Base-by-base conservation (phyloP, 2,329 filamentous ascomycete genomes). In the Aureobasidium sp. region DNA sequence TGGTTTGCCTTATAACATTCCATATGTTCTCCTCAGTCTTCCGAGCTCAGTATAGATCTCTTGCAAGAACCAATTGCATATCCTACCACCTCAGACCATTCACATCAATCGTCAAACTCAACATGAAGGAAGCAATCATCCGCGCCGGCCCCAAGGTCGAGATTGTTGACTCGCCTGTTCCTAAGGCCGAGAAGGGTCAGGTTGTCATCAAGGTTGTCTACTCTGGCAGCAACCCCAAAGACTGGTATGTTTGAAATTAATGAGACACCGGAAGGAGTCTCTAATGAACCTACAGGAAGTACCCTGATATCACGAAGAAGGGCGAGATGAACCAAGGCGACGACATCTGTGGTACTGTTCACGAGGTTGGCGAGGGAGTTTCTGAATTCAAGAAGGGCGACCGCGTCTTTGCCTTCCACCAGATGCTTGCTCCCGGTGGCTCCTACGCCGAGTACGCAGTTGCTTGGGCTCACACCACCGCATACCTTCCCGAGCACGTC, bases 391-490 rank as follows among this genome's bases (percentile, higher is more conserved):
- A 79, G 64, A 73, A 74, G 0, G 83, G 83, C 36, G 82, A 85
- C 70, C 78, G 82, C 17, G 82, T 85, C 1, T 79, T 80, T 9
- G 81, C 79, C 3, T 83, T 84, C 73, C 78, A 80, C 65, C 71
- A 74, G 64, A 85, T 87, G 78, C 66, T 72, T 47, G 72, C 73
- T 0, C 75, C 78, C 0, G 69, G 77, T 39, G 85, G 85, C 2
- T 79, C 76, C 8, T 88, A 80, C 64, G 85, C 84, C 3, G 84
- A 87, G 68, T 87, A 87, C 65, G 81, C 83, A 2, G 72, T 87
- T 12, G 79, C 80, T 0, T 80, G 76, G 72, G 76, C 78, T 37
- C 76, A 82, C 66, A 83, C 83, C 0, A 85, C 83, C 0, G 85
- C 86, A 68, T 80, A 80, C 65, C 73, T 85, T 20, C 80, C 83